Base-by-base conservation (phyloP, 2,329 filamentous ascomycete genomes). In the Aspergillus pseudoterreus region DNA sequence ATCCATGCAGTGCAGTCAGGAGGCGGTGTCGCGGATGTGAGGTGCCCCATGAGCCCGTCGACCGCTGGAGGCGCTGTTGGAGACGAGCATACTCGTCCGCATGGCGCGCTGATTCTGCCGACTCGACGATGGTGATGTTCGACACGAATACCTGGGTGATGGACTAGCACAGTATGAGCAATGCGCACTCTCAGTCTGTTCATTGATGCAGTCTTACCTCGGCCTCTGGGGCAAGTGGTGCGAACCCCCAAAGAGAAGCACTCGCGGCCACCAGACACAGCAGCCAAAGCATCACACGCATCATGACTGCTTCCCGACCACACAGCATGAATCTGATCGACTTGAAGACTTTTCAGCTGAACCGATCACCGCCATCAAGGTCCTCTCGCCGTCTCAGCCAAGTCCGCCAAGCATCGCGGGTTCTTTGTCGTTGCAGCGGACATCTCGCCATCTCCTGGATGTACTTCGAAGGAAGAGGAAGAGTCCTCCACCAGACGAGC, bases 21-120 rank as follows among this genome's bases (percentile, higher is more conserved):
- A 67, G 49, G n/a, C 64, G 50, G 35, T 66, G 51, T 17, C 64
- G 58, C 17, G 63, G 58, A 39, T 66, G 63, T 4, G 57, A 54
- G n/a, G 45, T 36, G 41, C 61, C 52, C 55, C 53, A 58, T 35
- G 52, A 57, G 4, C 55, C 49, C 5, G 36, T 56, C 1, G 46
- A 52, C 12, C 57, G 51, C 17, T 56, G 35, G 6, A 66, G 48
- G 4, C 54, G 54, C 6, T 52, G 24, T 4, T 62, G 50, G 2
- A 66, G 56, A 10, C 52, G 55, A 0, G 50, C 1, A 41, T 57
- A 55, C 15, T 60, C 53, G 19, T 54, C 49, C n/a, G 52, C 27
- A 5, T 53, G 45, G 2, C 48, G 48, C 6, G 10, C n/a, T 2
- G 41, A 24, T n/a, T 43, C 33, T 0, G 19, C 4, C 1, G 45